Conservation (phyloP, 129 eudicot genomes). For the Smallanthus sonchifolius region DNA sequence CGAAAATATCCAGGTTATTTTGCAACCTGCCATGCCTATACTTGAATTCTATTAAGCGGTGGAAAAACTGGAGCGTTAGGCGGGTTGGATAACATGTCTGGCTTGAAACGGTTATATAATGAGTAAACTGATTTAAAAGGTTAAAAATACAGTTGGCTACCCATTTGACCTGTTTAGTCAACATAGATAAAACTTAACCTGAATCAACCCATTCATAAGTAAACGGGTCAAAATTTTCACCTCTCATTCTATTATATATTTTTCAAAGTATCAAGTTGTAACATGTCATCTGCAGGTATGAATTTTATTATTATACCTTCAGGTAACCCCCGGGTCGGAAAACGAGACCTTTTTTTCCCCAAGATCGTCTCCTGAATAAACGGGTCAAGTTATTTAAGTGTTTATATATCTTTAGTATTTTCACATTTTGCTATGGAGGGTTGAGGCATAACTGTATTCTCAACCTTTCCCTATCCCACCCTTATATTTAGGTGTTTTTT, state of each 20-base stretch:
- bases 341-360: constrained; percentile 14
- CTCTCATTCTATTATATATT: not conserved
- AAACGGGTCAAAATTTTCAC: not conserved
- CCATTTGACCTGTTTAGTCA: not conserved
- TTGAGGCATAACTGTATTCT: not conserved
- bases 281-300: constrained; percentile 32
- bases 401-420: constrained; percentile 12
- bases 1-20: constrained; percentile 50
- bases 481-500: not conserved
- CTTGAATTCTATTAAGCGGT: not conserved
- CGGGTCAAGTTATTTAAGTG: constrained; percentile 22
- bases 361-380: constrained; percentile 18
- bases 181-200: not conserved
- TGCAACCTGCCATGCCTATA: constrained; percentile 4
- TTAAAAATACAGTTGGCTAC: not conserved
- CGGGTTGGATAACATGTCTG: not conserved
- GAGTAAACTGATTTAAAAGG: not conserved
- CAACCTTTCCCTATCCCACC: not conserved
- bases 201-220: not conserved
- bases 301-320: constrained; percentile 26
- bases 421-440: not conserved
- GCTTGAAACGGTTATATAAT: not conserved
- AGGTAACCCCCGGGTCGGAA: constrained; percentile 21
- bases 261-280: constrained; percentile 18
- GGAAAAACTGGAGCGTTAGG: not conserved